Evolutionary conservation across 2,329 filamentous ascomycete species (phyloP).

Genomic region (Verticillium isaacii): DNA sequence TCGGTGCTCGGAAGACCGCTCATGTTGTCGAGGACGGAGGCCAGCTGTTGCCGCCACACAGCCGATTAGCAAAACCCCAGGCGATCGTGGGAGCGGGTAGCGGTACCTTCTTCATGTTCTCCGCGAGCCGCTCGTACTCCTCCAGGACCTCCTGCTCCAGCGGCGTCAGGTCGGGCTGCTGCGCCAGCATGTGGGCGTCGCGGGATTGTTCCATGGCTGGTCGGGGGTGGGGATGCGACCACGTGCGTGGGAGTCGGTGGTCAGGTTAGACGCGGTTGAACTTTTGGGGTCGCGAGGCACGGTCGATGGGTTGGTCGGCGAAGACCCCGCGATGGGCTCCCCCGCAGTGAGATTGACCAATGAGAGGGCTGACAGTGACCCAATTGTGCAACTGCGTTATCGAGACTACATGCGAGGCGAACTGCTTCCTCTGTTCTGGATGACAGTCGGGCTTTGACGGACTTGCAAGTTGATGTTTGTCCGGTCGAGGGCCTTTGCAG

Average conservation of each 20-base stretch:
- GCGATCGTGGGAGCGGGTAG: background rate
- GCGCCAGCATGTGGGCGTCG: constrained; percentile 26
- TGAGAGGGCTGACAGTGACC: background rate
- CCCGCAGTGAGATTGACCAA: background rate
- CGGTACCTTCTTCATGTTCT: constrained; percentile 83
- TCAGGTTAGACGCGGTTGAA: background rate
- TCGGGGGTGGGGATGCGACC: background rate
- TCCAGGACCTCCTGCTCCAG: constrained; percentile 93
- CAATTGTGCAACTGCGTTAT: background rate
- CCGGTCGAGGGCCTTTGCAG: too few relatives aligned
- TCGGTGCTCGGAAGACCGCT: constrained; percentile 70
- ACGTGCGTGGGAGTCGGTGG: background rate
- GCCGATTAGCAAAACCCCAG: background rate
- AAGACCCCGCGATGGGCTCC: background rate
- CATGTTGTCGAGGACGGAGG: constrained; percentile 55
- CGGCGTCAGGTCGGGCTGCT: constrained; percentile 58
- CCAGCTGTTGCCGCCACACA: constrained; percentile 39
- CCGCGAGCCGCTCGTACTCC: constrained; percentile 81
- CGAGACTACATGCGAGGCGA: too few relatives aligned
- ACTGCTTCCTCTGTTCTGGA: too few relatives aligned
- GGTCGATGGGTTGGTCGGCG: background rate
- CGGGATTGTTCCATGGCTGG: background rate
- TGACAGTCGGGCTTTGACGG: too few relatives aligned
- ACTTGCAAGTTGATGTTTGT: too few relatives aligned
- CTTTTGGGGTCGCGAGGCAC: background rate